Evolutionary conservation across 257 asterid genomes (phyloP).

Genomic region (Capsicum rhomboideum): DNA sequence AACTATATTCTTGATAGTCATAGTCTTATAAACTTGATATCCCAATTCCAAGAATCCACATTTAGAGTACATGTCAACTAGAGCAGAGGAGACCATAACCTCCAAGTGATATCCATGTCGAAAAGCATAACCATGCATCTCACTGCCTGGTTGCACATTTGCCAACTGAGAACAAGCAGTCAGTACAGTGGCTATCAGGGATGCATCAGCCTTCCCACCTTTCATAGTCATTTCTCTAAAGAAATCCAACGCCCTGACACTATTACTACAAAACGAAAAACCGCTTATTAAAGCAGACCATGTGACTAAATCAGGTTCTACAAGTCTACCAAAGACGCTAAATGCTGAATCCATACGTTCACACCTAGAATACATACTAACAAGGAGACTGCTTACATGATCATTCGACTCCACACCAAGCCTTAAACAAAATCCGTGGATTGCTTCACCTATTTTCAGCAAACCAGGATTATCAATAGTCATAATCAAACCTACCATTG

Average conservation of each 20-base stretch:
- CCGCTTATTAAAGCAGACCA: conserved; percentile 77
- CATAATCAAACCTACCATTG: conserved; percentile 52
- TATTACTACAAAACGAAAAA: conserved; percentile 38
- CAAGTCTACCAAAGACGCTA: conserved; percentile 28
- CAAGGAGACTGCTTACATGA: conserved; percentile 59
- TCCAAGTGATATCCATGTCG: conserved; percentile 30
- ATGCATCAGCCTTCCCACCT: conserved; percentile 35
- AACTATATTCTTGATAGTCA: conserved; percentile 44
- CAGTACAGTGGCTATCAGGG: conserved; percentile 43
- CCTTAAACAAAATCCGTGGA: conserved; percentile 57
- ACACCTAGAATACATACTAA: conserved; percentile 53
- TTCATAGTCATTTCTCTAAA: conserved; percentile 33
- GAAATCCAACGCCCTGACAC: conserved; percentile 32
- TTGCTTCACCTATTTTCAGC: conserved; percentile 28
- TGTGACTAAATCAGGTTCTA: conserved; percentile 62
- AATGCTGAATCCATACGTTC: conserved; percentile 39
- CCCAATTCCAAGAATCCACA: conserved; percentile 73
- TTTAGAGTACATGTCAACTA: conserved; percentile 81
- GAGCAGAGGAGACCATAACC: conserved; percentile 62
- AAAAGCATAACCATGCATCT: conserved; percentile 65
- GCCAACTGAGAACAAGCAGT: conserved; percentile 51
- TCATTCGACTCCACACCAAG: conserved; percentile 38
- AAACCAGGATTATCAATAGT: conserved; percentile 21
- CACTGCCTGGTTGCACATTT: conserved; percentile 44
- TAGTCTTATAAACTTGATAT: conserved; percentile 37